Percentiles rank a stretch among this genome's conserved stretches.
Evolutionary conservation across 2,329 filamentous ascomycete species (phyloP).

Genomic region (Emergomyces africanus): DNA sequence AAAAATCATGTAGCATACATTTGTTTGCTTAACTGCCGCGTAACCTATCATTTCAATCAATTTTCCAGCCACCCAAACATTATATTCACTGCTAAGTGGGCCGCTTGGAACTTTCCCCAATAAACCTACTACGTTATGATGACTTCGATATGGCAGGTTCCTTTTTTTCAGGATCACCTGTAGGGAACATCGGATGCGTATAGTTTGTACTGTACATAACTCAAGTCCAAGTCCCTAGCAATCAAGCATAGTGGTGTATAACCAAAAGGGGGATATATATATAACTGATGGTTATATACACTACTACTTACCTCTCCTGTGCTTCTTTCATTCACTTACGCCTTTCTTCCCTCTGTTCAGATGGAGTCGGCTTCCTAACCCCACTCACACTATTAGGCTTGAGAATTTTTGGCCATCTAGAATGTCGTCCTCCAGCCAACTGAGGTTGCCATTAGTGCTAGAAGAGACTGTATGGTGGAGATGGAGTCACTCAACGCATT

Average conservation of each 20-base stretch:
- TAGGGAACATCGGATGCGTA: neutral
- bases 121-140: neutral
- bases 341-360: neutral
- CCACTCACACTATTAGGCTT: neutral
- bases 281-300: neutral
- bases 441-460: neutral
- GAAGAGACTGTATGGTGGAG: neutral
- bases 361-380: neutral
- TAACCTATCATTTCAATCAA: neutral
- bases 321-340: neutral
- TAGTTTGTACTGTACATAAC: neutral
- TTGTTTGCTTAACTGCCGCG: neutral
- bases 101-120: neutral
- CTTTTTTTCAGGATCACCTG: neutral
- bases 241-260: neutral
- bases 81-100: neutral
- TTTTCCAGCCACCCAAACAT: neutral
- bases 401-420: neutral
- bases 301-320: neutral
- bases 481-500: neutral
- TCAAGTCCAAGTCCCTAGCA: neutral
- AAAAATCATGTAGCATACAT: neutral
- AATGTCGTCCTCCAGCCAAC: neutral
- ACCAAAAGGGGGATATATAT: neutral
- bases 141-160: neutral